Conservation (phyloP, 2,329 filamentous ascomycete genomes). For the Cladorrhinum sp. region DNA sequence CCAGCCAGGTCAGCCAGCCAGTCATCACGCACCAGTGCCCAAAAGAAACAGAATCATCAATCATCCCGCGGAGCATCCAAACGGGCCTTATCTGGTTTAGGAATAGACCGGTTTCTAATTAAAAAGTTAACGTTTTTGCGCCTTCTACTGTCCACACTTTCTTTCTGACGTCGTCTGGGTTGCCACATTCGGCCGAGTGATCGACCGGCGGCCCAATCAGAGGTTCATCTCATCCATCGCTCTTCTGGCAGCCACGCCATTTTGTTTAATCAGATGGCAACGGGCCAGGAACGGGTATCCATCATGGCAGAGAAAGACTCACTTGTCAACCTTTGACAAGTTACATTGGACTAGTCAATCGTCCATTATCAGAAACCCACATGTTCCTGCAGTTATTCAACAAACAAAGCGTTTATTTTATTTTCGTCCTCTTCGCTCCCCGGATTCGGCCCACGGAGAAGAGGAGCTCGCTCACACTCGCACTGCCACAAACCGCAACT, state of each 20-base stretch:
- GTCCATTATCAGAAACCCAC: background rate
- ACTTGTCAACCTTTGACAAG: background rate
- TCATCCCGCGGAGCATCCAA: background rate
- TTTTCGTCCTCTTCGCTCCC: background rate
- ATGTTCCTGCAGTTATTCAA: too few species aligned
- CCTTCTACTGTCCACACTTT: background rate
- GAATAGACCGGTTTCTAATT: conserved; percentile 9
- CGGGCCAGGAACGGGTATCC: background rate
- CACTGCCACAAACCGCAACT: background rate
- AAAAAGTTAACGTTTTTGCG: conserved; percentile 12
- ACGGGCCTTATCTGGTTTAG: background rate
- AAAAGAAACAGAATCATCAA: background rate
- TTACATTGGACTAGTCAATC: background rate
- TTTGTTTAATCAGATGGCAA: background rate
- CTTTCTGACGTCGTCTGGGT: conserved; percentile 1
- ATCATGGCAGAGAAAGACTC: background rate
- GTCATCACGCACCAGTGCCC: too few species aligned
- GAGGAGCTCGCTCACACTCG: background rate
- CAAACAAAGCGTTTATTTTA: background rate
- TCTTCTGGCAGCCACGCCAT: background rate
- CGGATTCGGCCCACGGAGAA: background rate
- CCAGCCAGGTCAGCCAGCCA: too few species aligned
- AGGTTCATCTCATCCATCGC: background rate
- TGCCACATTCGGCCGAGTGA: conserved; percentile 10
- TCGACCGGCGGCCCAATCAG: conserved; percentile 1